Evolutionary conservation across 2,329 filamentous ascomycete species (phyloP).

Genomic region (Pseudogymnoascus sp.): DNA sequence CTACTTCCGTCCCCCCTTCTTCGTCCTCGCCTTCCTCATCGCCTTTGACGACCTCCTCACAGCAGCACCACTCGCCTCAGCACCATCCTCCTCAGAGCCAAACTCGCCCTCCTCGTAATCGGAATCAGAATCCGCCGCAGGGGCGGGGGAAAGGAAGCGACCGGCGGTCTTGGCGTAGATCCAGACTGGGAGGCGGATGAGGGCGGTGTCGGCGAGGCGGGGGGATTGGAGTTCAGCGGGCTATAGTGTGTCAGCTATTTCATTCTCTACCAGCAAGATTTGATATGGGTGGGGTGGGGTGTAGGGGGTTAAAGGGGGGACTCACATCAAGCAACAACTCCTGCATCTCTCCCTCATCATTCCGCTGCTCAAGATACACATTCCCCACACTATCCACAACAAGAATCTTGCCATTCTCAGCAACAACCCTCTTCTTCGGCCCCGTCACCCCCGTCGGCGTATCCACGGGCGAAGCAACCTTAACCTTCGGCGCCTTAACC

Average conservation of each 20-base stretch:
- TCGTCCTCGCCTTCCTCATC: not conserved
- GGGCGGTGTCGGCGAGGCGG: conserved; percentile 71
- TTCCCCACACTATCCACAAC: conserved; percentile 89
- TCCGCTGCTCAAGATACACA: conserved; percentile 88
- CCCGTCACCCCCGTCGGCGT: conserved; percentile 56
- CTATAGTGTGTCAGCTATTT: conserved; percentile 37
- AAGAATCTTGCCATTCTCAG: conserved; percentile 90
- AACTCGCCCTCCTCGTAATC: conserved; percentile 29
- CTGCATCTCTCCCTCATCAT: conserved; percentile 73
- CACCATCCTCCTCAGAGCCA: not conserved
- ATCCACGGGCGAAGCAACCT: conserved; percentile 31
- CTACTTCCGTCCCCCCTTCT: not conserved
- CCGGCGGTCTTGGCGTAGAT: conserved; percentile 52
- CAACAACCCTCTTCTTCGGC: conserved; percentile 77
- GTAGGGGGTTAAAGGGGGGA: conserved; percentile 21
- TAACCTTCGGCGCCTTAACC: conserved; percentile 39
- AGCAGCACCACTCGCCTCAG: not conserved
- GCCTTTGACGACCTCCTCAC: not conserved
- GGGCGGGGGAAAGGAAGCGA: conserved; percentile 38
- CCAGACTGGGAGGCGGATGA: conserved; percentile 73
- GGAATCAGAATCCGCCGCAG: conserved; percentile 33
- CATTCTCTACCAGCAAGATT: no score
- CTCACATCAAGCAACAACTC: conserved; percentile 85
- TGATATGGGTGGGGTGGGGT: no score
- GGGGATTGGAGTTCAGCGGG: conserved; percentile 72